Conservation (phyloP, 1,139 yeast species). For the Candida dubliniensis region DNA sequence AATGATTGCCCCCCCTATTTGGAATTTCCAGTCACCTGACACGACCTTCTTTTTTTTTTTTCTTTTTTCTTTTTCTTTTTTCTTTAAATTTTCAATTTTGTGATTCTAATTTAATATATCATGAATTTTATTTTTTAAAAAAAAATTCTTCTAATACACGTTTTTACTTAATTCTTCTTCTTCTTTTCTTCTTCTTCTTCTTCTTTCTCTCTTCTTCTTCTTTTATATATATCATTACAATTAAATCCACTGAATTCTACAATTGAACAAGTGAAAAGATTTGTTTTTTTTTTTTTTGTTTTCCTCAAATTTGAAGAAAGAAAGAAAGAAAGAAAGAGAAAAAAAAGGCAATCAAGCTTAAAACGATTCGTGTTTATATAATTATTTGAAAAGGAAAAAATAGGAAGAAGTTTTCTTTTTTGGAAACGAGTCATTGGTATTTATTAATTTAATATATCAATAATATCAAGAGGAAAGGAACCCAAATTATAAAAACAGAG, state of each 20-base stretch:
- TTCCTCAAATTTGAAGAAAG: background rate
- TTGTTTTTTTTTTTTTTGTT: background rate
- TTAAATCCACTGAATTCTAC: too few relatives aligned
- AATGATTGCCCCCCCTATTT: background rate
- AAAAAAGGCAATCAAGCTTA: background rate
- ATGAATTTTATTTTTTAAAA: constrained; percentile 1
- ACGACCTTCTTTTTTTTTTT: background rate
- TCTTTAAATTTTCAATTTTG: constrained; percentile 2
- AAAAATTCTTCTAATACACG: background rate
- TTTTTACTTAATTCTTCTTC: constrained; percentile 4
- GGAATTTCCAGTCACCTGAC: background rate
- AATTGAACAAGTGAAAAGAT: background rate
- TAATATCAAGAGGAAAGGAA: background rate
- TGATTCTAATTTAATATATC: background rate
- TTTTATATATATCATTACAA: too few relatives aligned
- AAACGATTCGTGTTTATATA: too few relatives aligned
- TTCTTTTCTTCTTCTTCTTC: constrained; percentile 1
- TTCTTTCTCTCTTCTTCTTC: background rate
- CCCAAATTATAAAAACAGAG: background rate
- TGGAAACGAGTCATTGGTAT: constrained; percentile 1
- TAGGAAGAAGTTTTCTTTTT: too few relatives aligned
- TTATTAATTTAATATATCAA: constrained; percentile 5
- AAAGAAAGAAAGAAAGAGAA: background rate
- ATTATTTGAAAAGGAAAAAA: too few relatives aligned
- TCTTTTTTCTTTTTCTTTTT: background rate